Evolutionary conservation across 371 early-diverging fungal species (phyloP).

Genomic region (Funneliformis caledonium): DNA sequence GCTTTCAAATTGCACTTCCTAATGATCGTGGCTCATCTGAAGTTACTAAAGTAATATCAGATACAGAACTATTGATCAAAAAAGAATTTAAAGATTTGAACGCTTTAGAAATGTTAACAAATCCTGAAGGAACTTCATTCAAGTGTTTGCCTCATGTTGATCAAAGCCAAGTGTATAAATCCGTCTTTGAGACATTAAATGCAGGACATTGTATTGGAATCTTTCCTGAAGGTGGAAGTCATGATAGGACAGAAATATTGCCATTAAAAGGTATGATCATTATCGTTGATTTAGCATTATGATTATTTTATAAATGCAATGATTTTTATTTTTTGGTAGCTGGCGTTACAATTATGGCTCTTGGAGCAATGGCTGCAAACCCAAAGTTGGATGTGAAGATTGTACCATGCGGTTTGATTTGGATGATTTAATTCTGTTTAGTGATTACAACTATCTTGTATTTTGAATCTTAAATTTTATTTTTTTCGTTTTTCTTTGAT

Average conservation of each 20-base stretch:
- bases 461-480: background rate
- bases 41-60: constrained; percentile 78
- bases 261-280: constrained; percentile 80
- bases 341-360: constrained; percentile 90
- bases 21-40: constrained; percentile 64
- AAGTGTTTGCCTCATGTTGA: constrained; percentile 88
- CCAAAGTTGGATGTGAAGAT: constrained; percentile 90
- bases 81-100: constrained; percentile 70
- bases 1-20: constrained; percentile 68
- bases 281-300: background rate
- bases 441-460: background rate
- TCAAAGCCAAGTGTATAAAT: constrained; percentile 82
- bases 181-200: constrained; percentile 78
- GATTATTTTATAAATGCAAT: background rate
- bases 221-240: constrained; percentile 98
- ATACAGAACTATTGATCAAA: constrained; percentile 72
- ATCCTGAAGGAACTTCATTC: constrained; percentile 65
- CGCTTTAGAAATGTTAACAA: constrained; percentile 64
- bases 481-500: too few species aligned
- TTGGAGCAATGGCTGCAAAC: constrained; percentile 90
- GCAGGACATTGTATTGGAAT: constrained; percentile 88
- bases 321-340: constrained; percentile 48
- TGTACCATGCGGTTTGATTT: constrained; percentile 76
- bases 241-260: constrained; percentile 93
- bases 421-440: background rate